Conservation (phyloP, 106 monocot genomes). For the Dioscorea zingiberensis region DNA sequence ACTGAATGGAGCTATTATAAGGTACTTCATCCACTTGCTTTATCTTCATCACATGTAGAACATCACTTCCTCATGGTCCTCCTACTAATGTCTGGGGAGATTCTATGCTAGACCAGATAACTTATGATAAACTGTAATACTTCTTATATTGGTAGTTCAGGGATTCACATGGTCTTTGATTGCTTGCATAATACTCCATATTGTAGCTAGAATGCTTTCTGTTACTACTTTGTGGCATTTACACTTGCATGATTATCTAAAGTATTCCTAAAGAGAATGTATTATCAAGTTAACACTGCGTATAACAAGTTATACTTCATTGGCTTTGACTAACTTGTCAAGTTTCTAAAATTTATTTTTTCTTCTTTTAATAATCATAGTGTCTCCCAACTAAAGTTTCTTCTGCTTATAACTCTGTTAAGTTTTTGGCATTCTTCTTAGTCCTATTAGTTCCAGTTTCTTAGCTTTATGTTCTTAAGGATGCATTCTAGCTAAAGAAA, state of each 20-base stretch:
- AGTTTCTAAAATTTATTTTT: too few species aligned
- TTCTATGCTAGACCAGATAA: not conserved
- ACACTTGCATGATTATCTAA: not conserved
- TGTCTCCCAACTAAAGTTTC: not conserved
- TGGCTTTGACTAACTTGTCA: too few species aligned
- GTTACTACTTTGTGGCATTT: not conserved
- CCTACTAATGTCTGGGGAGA: too few species aligned
- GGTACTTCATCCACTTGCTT: not conserved
- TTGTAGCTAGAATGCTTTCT: too few species aligned
- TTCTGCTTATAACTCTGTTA: not conserved
- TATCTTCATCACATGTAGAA: not conserved
- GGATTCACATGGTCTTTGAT: not conserved
- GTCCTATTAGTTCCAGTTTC: not conserved
- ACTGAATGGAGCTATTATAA: constrained; percentile 17
- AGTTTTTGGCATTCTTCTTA: not conserved
- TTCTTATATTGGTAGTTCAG: not conserved
- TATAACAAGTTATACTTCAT: not conserved
- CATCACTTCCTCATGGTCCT: not conserved
- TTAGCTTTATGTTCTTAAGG: not conserved
- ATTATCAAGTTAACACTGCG: not conserved
- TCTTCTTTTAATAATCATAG: not conserved
- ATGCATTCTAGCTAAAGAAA: not conserved
- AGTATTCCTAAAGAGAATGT: not conserved
- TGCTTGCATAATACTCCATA: too few species aligned
- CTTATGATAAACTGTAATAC: not conserved